A percentile compares a stretch with the other conserved stretches of the same genome.
Evolutionary conservation across 1,284 basidiomycete genomes (phyloP).

Genomic region (Sanghuangporus sanghuang): DNA sequence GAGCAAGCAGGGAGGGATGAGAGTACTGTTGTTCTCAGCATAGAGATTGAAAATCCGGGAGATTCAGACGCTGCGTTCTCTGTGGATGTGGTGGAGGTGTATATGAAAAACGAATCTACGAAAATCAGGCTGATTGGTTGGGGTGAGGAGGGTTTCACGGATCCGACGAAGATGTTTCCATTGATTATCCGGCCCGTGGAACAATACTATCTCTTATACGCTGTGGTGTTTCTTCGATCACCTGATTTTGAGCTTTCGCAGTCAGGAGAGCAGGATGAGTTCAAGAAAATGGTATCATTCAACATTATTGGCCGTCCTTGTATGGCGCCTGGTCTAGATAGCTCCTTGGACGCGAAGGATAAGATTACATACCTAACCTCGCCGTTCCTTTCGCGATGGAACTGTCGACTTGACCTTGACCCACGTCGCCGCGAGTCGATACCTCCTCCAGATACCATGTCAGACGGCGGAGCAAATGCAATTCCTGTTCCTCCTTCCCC

Average conservation of each 20-base stretch:
- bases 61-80: constrained; percentile 62
- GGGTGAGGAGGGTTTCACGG: constrained; percentile 42
- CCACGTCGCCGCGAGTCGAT: constrained; percentile 29
- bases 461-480: constrained; percentile 36
- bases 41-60: constrained; percentile 77
- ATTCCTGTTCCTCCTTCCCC: constrained; percentile 72
- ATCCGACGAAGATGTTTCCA: constrained; percentile 58
- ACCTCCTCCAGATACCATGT: constrained; percentile 12
- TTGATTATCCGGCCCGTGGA: constrained; percentile 61
- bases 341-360: constrained; percentile 1
- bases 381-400: constrained; percentile 81
- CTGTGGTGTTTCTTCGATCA: constrained; percentile 66
- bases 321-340: constrained; percentile 17
- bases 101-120: constrained; percentile 71
- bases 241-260: constrained; percentile 35
- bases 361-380: constrained; percentile 53
- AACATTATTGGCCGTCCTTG: constrained; percentile 70
- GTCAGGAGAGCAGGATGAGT: constrained; percentile 32
- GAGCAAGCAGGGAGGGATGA: constrained; percentile 68
- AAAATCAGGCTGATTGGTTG: constrained; percentile 65
- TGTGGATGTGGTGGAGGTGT: constrained; percentile 67
- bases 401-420: constrained; percentile 77
- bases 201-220: constrained; percentile 85
- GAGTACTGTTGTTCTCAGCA: constrained; percentile 77
- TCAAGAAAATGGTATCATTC: constrained; percentile 74